Evolutionary conservation across 371 early-diverging fungal species (phyloP), one percentile per base, ranked within the genome.

Genomic region (Actinomucor elegans): DNA sequence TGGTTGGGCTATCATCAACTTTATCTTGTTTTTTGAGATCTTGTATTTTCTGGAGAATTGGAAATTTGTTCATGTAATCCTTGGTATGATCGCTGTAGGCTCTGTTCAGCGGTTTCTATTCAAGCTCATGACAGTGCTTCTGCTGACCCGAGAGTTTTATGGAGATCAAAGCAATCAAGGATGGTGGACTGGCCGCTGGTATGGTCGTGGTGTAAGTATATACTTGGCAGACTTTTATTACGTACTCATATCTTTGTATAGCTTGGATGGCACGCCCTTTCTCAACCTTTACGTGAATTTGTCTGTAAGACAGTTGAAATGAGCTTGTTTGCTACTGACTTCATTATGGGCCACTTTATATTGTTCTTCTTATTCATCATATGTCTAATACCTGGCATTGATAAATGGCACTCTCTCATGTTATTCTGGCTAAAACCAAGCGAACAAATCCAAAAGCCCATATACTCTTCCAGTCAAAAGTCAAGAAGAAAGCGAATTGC

Each of bases 151-250:
- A 23, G 92, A 91, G 63, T 86, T 88, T 64, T 74, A 81, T 37
- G 76, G 86, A 46, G 87, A 84, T 48, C 84, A 82, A 59, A 82
- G 86, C 46, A 90, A 90, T 61, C 72, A 79, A 52, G 90, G 91
- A 6, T 92, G 93, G 93, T 94, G 93, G 94, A 89, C 89, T 3
- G 94, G 94, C 26, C 79, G 81, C 32, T 94, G 94, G 92, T 80
- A 84, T 35, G 83, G 85, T 37, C 81, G 83, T 40, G 89, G 85
- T 23, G 75, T 75, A 71, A 64, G 69, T 62, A 5, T 27, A 14
- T 38, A 12, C 15, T 29, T 5, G 2, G 26, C 0, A 20, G 18
- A n/a, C 24, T 10, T 32, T 5, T 11, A 37, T n/a, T 18, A 34
- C n/a, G 38, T 9, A 40, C 28, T 38, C 15, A 34, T 51, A 9